Conservation (phyloP, 306 rosid genomes). For the Hippophae tibetana region DNA sequence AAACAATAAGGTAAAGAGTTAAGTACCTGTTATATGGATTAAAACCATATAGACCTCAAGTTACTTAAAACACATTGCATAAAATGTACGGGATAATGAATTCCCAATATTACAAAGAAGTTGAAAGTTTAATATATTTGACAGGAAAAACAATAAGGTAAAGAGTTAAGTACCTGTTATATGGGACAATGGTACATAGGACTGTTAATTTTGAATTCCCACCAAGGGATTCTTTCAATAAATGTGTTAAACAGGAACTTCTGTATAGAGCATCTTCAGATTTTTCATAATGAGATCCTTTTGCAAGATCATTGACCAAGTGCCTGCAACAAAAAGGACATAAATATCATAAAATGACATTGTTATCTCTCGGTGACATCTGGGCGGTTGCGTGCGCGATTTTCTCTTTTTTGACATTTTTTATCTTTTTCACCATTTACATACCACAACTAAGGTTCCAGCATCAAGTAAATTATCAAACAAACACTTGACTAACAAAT, state of each 20-base stretch:
- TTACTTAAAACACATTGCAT: background rate
- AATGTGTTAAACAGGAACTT: constrained; percentile 64
- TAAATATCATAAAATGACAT: background rate
- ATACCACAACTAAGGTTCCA: no score
- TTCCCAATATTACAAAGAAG: no score
- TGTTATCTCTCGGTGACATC: background rate
- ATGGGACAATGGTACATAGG: constrained; percentile 61
- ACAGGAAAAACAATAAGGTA: constrained; percentile 4
- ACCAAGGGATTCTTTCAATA: constrained; percentile 71
- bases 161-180: constrained; percentile 47
- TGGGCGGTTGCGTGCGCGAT: no score
- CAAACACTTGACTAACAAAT: no score
- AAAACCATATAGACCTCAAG: no score
- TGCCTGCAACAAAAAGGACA: constrained; percentile 46
- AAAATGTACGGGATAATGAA: no score
- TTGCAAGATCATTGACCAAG: constrained; percentile 55
- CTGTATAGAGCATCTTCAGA: constrained; percentile 35
- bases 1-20: no score
- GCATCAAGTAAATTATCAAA: no score
- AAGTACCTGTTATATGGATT: no score
- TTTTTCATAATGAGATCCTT: constrained; percentile 35
- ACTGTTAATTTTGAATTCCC: constrained; percentile 87
- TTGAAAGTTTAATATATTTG: background rate
- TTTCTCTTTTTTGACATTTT: no score
- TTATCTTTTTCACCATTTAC: no score